Base-by-base conservation (phyloP, 148 eudicot species). In the Heliamphora exappendiculata region DNA sequence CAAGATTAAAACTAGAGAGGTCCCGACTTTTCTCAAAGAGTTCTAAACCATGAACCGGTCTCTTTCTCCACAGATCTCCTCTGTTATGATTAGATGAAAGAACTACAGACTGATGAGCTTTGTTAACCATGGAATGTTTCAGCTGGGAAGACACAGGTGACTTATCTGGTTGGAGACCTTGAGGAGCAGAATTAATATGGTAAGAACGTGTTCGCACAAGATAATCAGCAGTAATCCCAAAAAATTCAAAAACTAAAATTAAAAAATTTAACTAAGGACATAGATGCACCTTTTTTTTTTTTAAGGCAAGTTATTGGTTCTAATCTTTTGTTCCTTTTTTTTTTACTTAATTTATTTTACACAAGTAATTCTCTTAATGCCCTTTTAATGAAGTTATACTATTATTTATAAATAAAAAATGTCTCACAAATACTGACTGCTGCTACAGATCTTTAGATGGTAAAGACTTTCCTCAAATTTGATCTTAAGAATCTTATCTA, bases 61-160 rank as follows among this genome's bases (percentile, higher is more conserved):
- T 75, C 55, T 78, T 79, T 81, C 78, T 88, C 89, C 93, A 83
- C n/a, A 70, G 47, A 70, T 80, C 88, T 70, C 75, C 88, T 41
- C 65, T 87, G 51, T 49, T 57, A 75, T 72, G 74, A 70, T 82
- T 78, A 67, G 77, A 47, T 29, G 70, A 73, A 67, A 76, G 70
- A 41, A 68, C 78, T 1, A 73, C 64, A 82, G 81, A 72, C 65
- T 84, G 89, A 80, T 75, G 57, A 49, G 79, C 58, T 60, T 81
- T 81, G 75, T 82, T 81, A 59, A 74, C 77, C 79, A 78, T 76
- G 60, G 72, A 31, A 73, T 78, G 85, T 10, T 62, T 68, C 49
- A 77, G 78, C 67, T 76, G 81, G 44, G 84, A 80, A 69, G 88
- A 80, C 70, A 72, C n/a, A 29, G 78, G 78, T 31, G 75, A 75